Conservation (phyloP, 2,329 filamentous ascomycete species). For the Helminthosporium solani region DNA sequence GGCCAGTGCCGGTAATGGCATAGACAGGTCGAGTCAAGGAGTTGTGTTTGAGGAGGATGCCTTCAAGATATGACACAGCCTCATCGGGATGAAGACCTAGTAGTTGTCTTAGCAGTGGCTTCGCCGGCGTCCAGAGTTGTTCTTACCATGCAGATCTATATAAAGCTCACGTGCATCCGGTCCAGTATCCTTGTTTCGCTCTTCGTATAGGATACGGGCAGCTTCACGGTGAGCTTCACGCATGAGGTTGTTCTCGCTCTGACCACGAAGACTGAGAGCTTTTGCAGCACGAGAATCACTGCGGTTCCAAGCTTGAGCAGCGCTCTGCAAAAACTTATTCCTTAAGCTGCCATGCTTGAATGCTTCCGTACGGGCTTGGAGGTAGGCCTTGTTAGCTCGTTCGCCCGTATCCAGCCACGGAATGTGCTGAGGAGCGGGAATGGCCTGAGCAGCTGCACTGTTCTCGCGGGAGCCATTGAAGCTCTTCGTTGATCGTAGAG, state of each 20-base stretch:
- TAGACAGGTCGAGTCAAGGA: constrained; percentile 75
- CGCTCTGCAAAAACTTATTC: constrained; percentile 96
- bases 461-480: constrained; percentile 70
- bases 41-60: constrained; percentile 80
- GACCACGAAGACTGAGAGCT: constrained; percentile 87
- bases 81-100: constrained; percentile 90
- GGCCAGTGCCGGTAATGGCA: constrained; percentile 93
- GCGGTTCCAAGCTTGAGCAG: constrained; percentile 96
- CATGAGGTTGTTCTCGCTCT: constrained; percentile 97
- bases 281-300: constrained; percentile 96
- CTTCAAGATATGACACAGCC: constrained; percentile 89
- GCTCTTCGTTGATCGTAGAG: constrained; percentile 65
- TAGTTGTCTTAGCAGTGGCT: constrained; percentile 8
- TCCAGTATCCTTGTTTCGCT: constrained; percentile 73
- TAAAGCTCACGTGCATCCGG: constrained; percentile 71
- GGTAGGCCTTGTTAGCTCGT: constrained; percentile 85
- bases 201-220: constrained; percentile 86
- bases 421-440: constrained; percentile 84
- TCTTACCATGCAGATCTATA: constrained; percentile 78
- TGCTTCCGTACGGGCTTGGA: constrained; percentile 91
- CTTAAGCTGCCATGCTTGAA: constrained; percentile 95
- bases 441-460: constrained; percentile 77
- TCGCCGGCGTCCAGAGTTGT: not conserved
- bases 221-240: constrained; percentile 94
- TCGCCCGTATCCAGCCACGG: constrained; percentile 96